Evolutionary conservation across 495 filamentous ascomycete species (phyloP).

Genomic region (Aspergillus campestris): DNA sequence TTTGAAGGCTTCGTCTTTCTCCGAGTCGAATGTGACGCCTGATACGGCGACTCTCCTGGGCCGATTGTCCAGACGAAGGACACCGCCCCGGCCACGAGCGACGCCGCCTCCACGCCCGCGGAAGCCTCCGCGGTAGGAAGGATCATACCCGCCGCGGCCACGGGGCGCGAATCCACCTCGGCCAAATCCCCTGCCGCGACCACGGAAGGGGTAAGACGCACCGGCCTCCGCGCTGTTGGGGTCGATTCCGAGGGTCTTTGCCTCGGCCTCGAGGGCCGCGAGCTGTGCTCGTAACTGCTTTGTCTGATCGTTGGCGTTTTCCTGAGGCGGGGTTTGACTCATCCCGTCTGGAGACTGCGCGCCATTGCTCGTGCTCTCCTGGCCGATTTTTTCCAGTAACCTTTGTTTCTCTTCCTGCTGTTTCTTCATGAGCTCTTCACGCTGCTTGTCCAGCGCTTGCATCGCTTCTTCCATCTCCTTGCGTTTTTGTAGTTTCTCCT

Average conservation of each 20-base stretch:
- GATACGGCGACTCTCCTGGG: conserved; percentile 68
- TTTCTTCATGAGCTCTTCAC: conserved; percentile 64
- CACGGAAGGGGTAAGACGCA: conserved; percentile 28
- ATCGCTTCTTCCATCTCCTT: conserved; percentile 65
- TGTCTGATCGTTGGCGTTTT: conserved; percentile 49
- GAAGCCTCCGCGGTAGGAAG: conserved; percentile 39
- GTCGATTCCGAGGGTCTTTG: conserved; percentile 69
- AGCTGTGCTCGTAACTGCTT: conserved; percentile 69
- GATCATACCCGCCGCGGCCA: conserved; percentile 40
- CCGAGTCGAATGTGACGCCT: conserved; percentile 58
- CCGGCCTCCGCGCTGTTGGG: conserved; percentile 31
- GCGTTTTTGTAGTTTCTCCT: conserved; percentile 67
- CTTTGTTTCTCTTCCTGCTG: conserved; percentile 69
- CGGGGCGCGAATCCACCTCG: conserved; percentile 26
- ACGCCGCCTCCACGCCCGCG: conserved; percentile 48
- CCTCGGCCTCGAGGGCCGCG: conserved; percentile 77
- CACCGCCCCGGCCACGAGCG: conserved; percentile 45
- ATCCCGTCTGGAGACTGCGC: conserved; percentile 8
- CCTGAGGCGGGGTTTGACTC: conserved; percentile 28
- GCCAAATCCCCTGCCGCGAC: conserved; percentile 35
- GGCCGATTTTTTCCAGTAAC: conserved; percentile 54
- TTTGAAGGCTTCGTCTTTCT: conserved; percentile 74
- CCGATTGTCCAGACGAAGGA: conserved; percentile 80
- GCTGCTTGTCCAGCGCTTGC: conserved; percentile 65
- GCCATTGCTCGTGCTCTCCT: conserved; percentile 28